Percentiles rank a stretch among this genome's conserved stretches.
phyloP scores from a whole-genome alignment of 208 protist genomes.

The Crithidia mellificae region DNA sequence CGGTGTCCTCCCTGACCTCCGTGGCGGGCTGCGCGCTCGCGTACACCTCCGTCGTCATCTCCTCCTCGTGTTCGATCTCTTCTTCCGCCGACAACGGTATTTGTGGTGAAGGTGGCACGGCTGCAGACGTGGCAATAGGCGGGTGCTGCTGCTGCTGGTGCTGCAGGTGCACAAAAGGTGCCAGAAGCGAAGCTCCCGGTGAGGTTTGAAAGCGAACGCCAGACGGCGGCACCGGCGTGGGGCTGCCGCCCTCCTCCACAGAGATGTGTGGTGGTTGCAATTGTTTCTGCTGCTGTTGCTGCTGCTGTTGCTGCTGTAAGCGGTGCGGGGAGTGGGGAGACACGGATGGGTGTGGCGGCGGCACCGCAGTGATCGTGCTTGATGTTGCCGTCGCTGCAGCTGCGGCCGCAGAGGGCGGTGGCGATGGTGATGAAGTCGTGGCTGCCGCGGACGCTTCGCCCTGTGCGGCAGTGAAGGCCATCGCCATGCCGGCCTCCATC shows the following conservation, averaged over 20 bases:
- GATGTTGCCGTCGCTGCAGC: too few relatives aligned
- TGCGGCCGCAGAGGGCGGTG: too few relatives aligned
- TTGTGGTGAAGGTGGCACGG: background rate
- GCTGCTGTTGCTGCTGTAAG: background rate
- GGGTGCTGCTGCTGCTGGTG: background rate
- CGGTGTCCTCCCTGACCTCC: too few relatives aligned
- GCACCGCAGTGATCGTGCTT: too few relatives aligned
- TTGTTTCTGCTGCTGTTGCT: background rate
- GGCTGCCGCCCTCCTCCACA: background rate
- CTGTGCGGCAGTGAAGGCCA: background rate
- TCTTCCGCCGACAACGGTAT: too few relatives aligned
- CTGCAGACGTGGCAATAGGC: too few relatives aligned
- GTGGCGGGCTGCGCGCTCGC: background rate
- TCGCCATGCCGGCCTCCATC: conserved; percentile 13
- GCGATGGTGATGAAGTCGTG: background rate
- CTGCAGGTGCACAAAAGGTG: background rate
- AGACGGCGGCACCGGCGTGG: background rate
- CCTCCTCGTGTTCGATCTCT: background rate
- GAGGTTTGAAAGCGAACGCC: background rate
- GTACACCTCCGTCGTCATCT: background rate
- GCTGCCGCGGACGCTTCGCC: background rate
- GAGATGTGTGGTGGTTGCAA: too few relatives aligned
- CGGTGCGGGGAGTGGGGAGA: background rate
- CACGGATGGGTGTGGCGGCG: background rate
- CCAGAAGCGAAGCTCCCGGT: background rate